These are phyloP conservation scores for Tricladium varicosporioides DNA, from an alignment of 2,329 filamentous ascomycete species.

Conservation along the genomic window DNA sequence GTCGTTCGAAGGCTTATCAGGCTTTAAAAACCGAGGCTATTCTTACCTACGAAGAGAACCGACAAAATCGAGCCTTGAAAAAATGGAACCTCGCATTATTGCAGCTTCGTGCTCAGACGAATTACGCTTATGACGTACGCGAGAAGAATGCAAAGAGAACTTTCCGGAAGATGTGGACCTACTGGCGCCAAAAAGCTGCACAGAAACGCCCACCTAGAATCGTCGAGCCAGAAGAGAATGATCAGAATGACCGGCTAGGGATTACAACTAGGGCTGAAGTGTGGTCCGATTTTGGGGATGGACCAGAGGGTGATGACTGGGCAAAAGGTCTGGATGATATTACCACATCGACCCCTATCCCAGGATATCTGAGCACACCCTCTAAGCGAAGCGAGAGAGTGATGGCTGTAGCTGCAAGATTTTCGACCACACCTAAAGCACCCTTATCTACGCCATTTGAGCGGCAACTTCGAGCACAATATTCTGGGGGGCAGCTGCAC, in stretches of 20 bases:
- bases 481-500: conserved; percentile 23
- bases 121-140: conserved; percentile 29
- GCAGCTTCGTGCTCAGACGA: conserved; percentile 27
- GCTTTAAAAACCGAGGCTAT: conserved; percentile 29
- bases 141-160: conserved; percentile 33
- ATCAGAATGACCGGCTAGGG: conserved; percentile 13
- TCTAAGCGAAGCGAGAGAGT: conserved; percentile 45
- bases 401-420: conserved; percentile 37
- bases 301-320: conserved; percentile 24
- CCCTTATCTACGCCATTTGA: conserved; percentile 45
- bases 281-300: conserved; percentile 33
- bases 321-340: conserved; percentile 21
- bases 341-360: conserved; percentile 21
- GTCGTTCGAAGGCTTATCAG: conserved; percentile 21
- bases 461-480: conserved; percentile 34
- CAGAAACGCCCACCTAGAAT: conserved; percentile 20
- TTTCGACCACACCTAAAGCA: conserved; percentile 43
- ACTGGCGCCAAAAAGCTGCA: conserved; percentile 32
- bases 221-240: conserved; percentile 2
- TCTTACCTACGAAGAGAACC: conserved; percentile 29
- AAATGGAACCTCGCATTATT: conserved; percentile 33
- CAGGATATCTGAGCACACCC: conserved; percentile 22
- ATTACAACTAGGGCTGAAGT: conserved; percentile 24
- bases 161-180: conserved; percentile 34
- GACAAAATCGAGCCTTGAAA: conserved; percentile 26